A percentile compares a stretch with the other conserved stretches of the same genome.
Evolutionary conservation across 345 rosid genomes (phyloP).

Genomic region (thale cress (Arabidopsis thaliana)): DNA sequence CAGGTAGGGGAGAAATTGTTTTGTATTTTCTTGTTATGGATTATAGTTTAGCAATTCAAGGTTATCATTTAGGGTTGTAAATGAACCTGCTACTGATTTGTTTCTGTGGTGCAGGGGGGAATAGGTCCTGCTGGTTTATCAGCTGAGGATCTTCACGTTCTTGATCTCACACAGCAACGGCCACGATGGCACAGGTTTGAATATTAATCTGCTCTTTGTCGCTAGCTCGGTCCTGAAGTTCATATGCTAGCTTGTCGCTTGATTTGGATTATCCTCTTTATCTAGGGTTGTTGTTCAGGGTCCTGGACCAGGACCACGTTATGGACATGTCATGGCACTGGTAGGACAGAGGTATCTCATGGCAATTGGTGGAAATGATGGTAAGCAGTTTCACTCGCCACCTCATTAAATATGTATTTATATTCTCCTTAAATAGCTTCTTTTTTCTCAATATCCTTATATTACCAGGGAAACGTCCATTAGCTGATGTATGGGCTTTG

Average conservation of each 20-base stretch:
- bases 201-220: background rate
- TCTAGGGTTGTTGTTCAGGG: slow-evolving; percentile 98
- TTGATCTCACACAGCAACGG: slow-evolving; percentile 94
- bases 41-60: slow-evolving; percentile 1
- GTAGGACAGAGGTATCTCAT: slow-evolving; percentile 99
- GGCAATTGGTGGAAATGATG: slow-evolving; percentile 99
- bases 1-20: slow-evolving; percentile 60
- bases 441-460: slow-evolving; percentile 1
- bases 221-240: background rate
- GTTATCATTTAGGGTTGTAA: slow-evolving; percentile 1
- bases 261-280: slow-evolving; percentile 36
- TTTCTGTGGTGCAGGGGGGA: slow-evolving; percentile 73
- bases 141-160: slow-evolving; percentile 99
- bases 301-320: slow-evolving; percentile 99
- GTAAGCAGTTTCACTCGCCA: slow-evolving; percentile 48
- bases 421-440: slow-evolving; percentile 24
- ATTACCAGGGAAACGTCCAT: slow-evolving; percentile 84
- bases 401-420: slow-evolving; percentile 28
- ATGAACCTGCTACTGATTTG: slow-evolving; percentile 21
- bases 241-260: slow-evolving; percentile 17
- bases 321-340: slow-evolving; percentile 99
- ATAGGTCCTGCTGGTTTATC: slow-evolving; percentile 99
- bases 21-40: background rate
- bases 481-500: slow-evolving; percentile 99
- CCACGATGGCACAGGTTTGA: slow-evolving; percentile 96